A percentile compares a stretch with the other conserved stretches of the same genome.
These are phyloP conservation scores for Didymella segeticola DNA, from an alignment of 2,329 filamentous ascomycete species.

Conservation along the genomic window DNA sequence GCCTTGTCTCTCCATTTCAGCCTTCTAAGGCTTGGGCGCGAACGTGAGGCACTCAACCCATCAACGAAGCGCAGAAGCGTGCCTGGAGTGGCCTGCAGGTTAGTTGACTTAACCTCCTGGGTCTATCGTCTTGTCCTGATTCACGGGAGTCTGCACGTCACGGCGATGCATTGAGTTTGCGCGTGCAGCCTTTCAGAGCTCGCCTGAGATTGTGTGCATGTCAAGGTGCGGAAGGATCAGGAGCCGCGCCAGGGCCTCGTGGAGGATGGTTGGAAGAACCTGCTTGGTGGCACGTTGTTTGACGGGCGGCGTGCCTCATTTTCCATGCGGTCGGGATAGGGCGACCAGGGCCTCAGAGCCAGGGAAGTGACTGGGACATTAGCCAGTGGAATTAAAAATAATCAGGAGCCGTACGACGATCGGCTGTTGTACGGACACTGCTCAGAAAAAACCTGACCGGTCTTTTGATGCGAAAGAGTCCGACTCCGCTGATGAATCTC, in stretches of 20 bases:
- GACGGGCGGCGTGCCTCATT: conserved; percentile 21
- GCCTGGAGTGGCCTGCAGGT: conserved; percentile 5
- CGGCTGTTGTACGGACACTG: conserved; percentile 22
- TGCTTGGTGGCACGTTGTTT: conserved; percentile 26
- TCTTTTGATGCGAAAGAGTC: background rate
- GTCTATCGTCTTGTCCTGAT: conserved; percentile 9
- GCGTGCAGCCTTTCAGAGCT: conserved; percentile 4
- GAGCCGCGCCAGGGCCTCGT: conserved; percentile 28
- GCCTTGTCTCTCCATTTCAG: conserved; percentile 29
- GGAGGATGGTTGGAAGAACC: conserved; percentile 18
- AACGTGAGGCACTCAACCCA: conserved; percentile 12
- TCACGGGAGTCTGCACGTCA: conserved; percentile 12
- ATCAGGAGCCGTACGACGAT: background rate
- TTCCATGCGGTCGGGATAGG: conserved; percentile 26
- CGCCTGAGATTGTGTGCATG: background rate
- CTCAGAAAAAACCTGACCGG: conserved; percentile 11
- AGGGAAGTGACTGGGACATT: conserved; percentile 18
- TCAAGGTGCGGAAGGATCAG: conserved; percentile 17
- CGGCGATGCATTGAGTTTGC: background rate
- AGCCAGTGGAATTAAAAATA: conserved; percentile 1
- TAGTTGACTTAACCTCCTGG: conserved; percentile 6
- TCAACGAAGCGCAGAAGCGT: conserved; percentile 15
- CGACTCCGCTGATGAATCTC: background rate
- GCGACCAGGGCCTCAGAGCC: conserved; percentile 24
- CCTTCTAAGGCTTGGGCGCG: conserved; percentile 17